These are phyloP conservation scores for Colletotrichum sojae DNA, from an alignment of 2,329 filamentous ascomycete genomes.

Conservation along the genomic window DNA sequence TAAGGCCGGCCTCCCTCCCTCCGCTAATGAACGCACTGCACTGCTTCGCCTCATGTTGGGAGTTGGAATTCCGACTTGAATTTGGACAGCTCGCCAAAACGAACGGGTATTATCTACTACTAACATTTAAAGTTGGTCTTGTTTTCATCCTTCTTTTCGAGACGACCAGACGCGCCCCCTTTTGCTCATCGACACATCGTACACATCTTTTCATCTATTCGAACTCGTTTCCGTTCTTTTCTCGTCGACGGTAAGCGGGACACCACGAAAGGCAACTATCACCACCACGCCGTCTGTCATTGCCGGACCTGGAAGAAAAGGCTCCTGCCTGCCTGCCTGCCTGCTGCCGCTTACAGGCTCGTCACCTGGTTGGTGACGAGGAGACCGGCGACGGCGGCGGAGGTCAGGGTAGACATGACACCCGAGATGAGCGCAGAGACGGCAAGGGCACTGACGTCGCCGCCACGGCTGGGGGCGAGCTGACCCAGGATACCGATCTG, in stretches of 20 bases:
- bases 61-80: background rate
- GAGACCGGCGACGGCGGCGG: conserved; percentile 83
- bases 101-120: conserved; percentile 33
- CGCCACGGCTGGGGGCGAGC: conserved; percentile 80
- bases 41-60: too few species aligned
- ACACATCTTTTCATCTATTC: conserved; percentile 17
- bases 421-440: conserved; percentile 84
- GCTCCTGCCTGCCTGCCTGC: too few species aligned
- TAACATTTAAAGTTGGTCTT: too few species aligned
- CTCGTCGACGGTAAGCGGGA: background rate
- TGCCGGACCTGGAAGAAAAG: background rate
- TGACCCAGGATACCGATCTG: conserved; percentile 91
- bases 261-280: background rate
- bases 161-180: background rate
- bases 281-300: background rate
- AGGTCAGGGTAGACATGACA: conserved; percentile 83
- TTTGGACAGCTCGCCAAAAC: conserved; percentile 21
- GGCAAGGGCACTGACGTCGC: conserved; percentile 82
- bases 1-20: background rate
- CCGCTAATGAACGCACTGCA: too few species aligned
- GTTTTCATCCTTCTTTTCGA: background rate
- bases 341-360: background rate
- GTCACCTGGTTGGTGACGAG: conserved; percentile 70
- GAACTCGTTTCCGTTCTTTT: conserved; percentile 1
- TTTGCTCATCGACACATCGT: conserved; percentile 28